A percentile compares a stretch with the other conserved stretches of the same genome.
phyloP scores from a whole-genome alignment of 192 early-diverging fungal genomes.

The Entomortierella chlamydospora region DNA sequence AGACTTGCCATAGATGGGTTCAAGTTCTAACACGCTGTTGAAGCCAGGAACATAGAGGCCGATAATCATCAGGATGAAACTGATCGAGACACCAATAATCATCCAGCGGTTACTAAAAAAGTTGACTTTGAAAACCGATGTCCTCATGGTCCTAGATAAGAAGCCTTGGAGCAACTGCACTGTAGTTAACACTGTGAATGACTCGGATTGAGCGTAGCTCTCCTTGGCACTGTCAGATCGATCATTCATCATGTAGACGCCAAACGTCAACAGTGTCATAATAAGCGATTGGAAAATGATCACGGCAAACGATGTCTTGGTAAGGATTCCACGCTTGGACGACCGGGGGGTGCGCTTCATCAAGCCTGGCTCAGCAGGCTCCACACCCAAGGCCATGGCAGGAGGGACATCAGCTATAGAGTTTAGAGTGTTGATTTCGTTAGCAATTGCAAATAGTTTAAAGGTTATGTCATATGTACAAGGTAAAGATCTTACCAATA shows the following conservation, averaged over 20 bases:
- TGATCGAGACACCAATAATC: constrained; percentile 78
- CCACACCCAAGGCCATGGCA: constrained; percentile 91
- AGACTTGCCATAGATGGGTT: constrained; percentile 63
- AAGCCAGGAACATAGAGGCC: constrained; percentile 83
- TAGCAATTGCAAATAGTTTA: too few relatives aligned
- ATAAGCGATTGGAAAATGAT: constrained; percentile 74
- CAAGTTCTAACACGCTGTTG: constrained; percentile 23
- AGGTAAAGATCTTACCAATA: constrained; percentile 62
- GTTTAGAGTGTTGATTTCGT: too few relatives aligned
- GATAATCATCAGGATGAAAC: constrained; percentile 74
- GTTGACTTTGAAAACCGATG: constrained; percentile 81
- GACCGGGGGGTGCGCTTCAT: constrained; percentile 87
- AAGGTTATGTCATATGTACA: too few relatives aligned
- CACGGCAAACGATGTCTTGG: constrained; percentile 59
- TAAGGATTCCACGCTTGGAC: constrained; percentile 79
- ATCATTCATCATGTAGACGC: constrained; percentile 65
- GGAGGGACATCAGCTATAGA: constrained; percentile 91
- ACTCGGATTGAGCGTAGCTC: constrained; percentile 46
- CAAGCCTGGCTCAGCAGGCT: constrained; percentile 83
- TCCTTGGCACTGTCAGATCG: constrained; percentile 24
- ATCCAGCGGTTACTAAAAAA: constrained; percentile 86
- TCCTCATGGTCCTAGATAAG: constrained; percentile 76
- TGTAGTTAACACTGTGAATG: constrained; percentile 84
- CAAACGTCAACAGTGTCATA: constrained; percentile 75
- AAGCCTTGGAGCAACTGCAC: constrained; percentile 94